These are phyloP conservation scores for Yamadazyma diddensiae DNA, from an alignment of 1,139 yeast genomes.

Conservation along the genomic window DNA sequence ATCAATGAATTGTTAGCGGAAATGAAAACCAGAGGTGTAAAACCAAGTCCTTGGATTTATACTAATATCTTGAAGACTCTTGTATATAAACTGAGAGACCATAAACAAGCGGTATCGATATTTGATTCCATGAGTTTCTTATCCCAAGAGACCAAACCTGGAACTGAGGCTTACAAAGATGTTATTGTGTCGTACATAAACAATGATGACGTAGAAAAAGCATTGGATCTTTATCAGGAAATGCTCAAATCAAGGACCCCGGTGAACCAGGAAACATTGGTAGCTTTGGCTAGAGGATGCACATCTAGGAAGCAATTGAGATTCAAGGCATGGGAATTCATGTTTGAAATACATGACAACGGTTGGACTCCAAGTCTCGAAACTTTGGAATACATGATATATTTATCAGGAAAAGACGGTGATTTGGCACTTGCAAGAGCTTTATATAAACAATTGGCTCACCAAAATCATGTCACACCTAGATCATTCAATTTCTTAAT, in stretches of 20 bases:
- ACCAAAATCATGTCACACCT: slow-evolving; percentile 33
- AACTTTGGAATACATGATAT: slow-evolving; percentile 67
- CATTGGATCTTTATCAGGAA: slow-evolving; percentile 73
- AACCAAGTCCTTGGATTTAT: slow-evolving; percentile 58
- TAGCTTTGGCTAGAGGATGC: slow-evolving; percentile 74
- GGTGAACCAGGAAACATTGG: slow-evolving; percentile 47
- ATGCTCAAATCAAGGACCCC: slow-evolving; percentile 40
- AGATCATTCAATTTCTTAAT: slow-evolving; percentile 53
- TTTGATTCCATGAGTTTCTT: slow-evolving; percentile 87
- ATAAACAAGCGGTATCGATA: slow-evolving; percentile 62
- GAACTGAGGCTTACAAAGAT: slow-evolving; percentile 62
- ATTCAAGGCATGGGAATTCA: slow-evolving; percentile 72
- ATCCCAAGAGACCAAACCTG: slow-evolving; percentile 64
- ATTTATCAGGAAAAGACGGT: slow-evolving; percentile 74
- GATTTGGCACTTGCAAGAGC: slow-evolving; percentile 76
- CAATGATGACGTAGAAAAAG: slow-evolving; percentile 64
- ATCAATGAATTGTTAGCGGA: slow-evolving; percentile 38
- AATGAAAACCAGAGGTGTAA: slow-evolving; percentile 49
- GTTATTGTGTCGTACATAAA: slow-evolving; percentile 66
- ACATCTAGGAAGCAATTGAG: slow-evolving; percentile 48
- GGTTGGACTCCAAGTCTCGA: slow-evolving; percentile 49
- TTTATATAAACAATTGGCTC: slow-evolving; percentile 55
- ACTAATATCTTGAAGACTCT: slow-evolving; percentile 67
- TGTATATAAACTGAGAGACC: slow-evolving; percentile 50
- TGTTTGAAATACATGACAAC: slow-evolving; percentile 60